Conservation (phyloP, 768 basidiomycete species). For the Auriscalpium orientale region DNA sequence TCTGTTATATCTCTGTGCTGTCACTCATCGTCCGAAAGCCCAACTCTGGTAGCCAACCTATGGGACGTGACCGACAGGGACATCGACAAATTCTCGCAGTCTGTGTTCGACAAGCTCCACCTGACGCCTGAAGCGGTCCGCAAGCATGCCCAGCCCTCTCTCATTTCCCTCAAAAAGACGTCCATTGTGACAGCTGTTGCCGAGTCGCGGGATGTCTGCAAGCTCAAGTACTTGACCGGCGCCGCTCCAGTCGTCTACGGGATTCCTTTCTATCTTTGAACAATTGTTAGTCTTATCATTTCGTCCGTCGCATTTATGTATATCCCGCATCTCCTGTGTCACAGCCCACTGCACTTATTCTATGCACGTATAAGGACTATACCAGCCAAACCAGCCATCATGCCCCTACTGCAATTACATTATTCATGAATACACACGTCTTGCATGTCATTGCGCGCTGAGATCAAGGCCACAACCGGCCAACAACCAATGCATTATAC, state of each 20-base stretch:
- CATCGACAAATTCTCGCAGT: constrained; percentile 86
- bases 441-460: too few species aligned
- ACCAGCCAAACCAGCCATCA: too few species aligned
- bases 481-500: too few species aligned
- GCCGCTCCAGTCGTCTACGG: constrained; percentile 95
- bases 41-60: constrained; percentile 86
- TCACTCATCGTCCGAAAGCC: constrained; percentile 31
- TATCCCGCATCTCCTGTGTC: too few species aligned
- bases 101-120: constrained; percentile 69
- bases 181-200: constrained; percentile 76
- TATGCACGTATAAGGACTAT: too few species aligned
- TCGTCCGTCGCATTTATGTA: too few species aligned
- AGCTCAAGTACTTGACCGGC: constrained; percentile 88
- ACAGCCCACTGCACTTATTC: too few species aligned
- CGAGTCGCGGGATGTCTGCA: constrained; percentile 71
- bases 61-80: constrained; percentile 99
- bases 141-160: constrained; percentile 13
- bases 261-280: constrained; percentile 75
- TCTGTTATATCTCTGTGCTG: background rate
- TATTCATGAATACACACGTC: too few species aligned
- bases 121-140: constrained; percentile 32
- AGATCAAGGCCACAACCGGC: too few species aligned
- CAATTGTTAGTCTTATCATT: too few species aligned
- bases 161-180: constrained; percentile 18
- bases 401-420: too few species aligned